Base-by-base conservation (phyloP, 2,329 filamentous ascomycete genomes). In the Aspergillus niger region DNA sequence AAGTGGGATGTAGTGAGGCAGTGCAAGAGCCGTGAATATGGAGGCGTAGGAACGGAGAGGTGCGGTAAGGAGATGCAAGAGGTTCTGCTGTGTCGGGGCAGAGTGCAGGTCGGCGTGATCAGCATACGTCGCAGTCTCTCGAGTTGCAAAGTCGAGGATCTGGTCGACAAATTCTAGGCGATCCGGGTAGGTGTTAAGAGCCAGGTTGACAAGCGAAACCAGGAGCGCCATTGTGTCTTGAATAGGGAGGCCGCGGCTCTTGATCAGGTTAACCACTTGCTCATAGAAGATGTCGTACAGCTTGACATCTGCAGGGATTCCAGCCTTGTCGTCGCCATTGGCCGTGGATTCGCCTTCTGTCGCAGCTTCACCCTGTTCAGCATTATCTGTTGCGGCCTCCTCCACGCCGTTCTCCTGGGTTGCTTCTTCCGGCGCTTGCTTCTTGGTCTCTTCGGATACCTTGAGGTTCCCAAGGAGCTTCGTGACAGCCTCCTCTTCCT, bases 201-300 rank as follows among this genome's bases (percentile, higher is more conserved):
- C 92, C 59, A 99, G 85, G 69, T 98, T 98, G 41, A 90, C 89
- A 43, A 99, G 83, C 4, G 95, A 99, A n/a, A 96, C 94, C 48
- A 98, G 83, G 44, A 99, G 81, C 8, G 93, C 95, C 69, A 97
- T 95, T 17, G 91, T 96, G 74, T 99, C 96, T 75, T 96, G 92
- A 65, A 99, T 94, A 0, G 93, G 90, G 55, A 99, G 83, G 67
- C 92, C 89, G 72, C 97, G 92, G 55, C 91, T 91, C 77, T 92
- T 94, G 63, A 98, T 93, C 55, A 99, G 82, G 70, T 94, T 93
- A 72, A 96, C 90, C 63, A 98, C 95, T 76, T 98, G 95, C 55
- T 92, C 89, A 72, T 98, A 96, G 82, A 98, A 99, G 61, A 98
- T 91, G 77, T 98, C 93, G 76, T 98, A 98, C 24, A 99, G 85